Base-by-base conservation (phyloP, 441 rosid genomes). In the Pelargonium myrrhifolium region DNA sequence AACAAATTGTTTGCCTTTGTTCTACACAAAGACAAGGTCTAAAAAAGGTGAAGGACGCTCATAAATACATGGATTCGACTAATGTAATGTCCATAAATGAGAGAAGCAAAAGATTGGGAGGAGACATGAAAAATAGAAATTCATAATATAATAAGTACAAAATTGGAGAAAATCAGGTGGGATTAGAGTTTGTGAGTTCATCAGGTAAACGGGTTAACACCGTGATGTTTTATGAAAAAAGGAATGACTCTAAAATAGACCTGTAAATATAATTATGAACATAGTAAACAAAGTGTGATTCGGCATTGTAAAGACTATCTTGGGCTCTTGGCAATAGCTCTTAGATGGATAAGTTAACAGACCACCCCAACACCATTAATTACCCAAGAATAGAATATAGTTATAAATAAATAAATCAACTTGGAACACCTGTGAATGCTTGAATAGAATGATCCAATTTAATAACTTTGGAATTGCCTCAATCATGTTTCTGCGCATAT, bases 391-490 rank as follows among this genome's bases (percentile, higher is more conserved):
- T 4, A 56, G 39, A 6, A 68, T 49, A 47, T 35, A 64, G 62
- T 37, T 72, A 75, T 62, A 69, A 68, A 66, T 24, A 59, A 37
- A 37, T 21, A 70, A 68, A 62, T 60, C 45, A 72, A 62, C 62
- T 37, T 58, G 58, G 12, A n/a, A 62, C 12, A 92, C 99, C 99
- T 90, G 77, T 43, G 93, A 78, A 77, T 80, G 71, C 76, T 74
- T 86, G 84, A 89, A 90, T 68, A 70, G 71, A 63, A n/a, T 64
- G 74, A 87, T 86, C 99, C 98, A 95, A 70, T 86, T 81, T 65
- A 85, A 74, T 69, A 95, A 68, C 75, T 82, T 92, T 9, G 97
- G 97, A 72, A 90, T 86, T 68, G 92, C 93, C 68, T 77, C 90
- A 65, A 70, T 45, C 86, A 95, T 67, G 67, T 83, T 84, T 74